Conservation (phyloP, 495 filamentous ascomycete genomes). For the Penicillium samsonianum region DNA sequence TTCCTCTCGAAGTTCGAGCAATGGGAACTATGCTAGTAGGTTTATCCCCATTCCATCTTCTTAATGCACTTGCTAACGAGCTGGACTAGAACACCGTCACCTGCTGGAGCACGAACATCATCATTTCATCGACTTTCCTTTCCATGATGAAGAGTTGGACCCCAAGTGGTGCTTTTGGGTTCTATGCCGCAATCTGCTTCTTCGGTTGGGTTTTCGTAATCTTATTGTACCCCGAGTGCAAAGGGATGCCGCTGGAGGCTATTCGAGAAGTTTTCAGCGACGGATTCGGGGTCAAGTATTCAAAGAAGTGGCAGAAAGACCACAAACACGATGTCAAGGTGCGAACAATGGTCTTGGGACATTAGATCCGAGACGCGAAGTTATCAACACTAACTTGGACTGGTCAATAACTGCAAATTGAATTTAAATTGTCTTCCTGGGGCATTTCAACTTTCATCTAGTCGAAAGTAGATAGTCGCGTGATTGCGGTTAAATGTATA, state of each 20-base stretch:
- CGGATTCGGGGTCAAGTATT: slow-evolving; percentile 46
- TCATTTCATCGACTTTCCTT: slow-evolving; percentile 53
- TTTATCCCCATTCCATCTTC: background rate
- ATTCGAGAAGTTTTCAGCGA: slow-evolving; percentile 45
- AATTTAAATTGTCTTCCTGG: too few species aligned
- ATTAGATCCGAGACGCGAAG: background rate
- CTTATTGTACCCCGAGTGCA: slow-evolving; percentile 50
- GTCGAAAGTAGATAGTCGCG: too few species aligned
- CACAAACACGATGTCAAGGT: slow-evolving; percentile 11
- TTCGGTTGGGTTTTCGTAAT: slow-evolving; percentile 48
- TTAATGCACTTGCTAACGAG: background rate
- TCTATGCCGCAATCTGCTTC: slow-evolving; percentile 51
- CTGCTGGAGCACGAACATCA: slow-evolving; percentile 54
- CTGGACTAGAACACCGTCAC: slow-evolving; percentile 40
- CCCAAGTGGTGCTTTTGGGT: slow-evolving; percentile 51
- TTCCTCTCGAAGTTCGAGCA: slow-evolving; percentile 52
- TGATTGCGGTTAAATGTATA: too few species aligned
- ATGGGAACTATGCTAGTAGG: slow-evolving; percentile 50
- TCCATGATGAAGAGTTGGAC: slow-evolving; percentile 51
- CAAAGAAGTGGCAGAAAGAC: slow-evolving; percentile 41
- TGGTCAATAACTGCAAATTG: too few species aligned
- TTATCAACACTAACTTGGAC: too few species aligned
- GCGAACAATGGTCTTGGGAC: background rate
- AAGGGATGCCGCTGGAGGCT: slow-evolving; percentile 52
- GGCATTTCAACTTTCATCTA: too few species aligned